Evolutionary conservation across 371 early-diverging fungal genomes (phyloP), one percentile per base, ranked within the genome.

Genomic region (Rhizomucor pusillus): DNA sequence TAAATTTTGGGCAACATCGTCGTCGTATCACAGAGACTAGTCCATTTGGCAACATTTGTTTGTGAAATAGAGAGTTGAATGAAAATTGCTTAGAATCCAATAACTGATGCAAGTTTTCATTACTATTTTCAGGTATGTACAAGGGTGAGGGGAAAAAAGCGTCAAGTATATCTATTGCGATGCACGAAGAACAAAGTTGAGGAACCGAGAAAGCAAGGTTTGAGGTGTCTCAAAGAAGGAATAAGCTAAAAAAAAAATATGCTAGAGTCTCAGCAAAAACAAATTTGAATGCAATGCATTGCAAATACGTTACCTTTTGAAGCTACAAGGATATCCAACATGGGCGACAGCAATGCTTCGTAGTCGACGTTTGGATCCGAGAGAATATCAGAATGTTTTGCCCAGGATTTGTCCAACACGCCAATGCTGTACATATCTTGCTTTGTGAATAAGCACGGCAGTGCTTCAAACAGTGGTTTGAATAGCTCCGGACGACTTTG

Each of bases 211-310:
- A 18, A 75, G 54, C 53, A 61, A 65, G n/a, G 75, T 69, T 33
- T 69, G 66, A 16, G 75, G 75, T 39, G 71, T 65, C 49, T 75
- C 75, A 49, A 75, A 75, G 48, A 75, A 75, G 10, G 75, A 75
- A 48, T 75, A 75, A 11, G 65, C 71, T 75, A 62, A 14, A 29
- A 29, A 29, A n/a, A n/a, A n/a, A n/a, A n/a, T n/a, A n/a, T n/a
- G n/a, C n/a, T n/a, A n/a, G n/a, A n/a, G n/a, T n/a, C n/a, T n/a
- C n/a, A n/a, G n/a, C n/a, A n/a, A n/a, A n/a, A n/a, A n/a, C n/a
- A n/a, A n/a, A n/a, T n/a, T n/a, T n/a, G n/a, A n/a, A n/a, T n/a
- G n/a, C n/a, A n/a, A n/a, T n/a, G n/a, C 29, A 36, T 39, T 43
- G 24, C 16, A 43, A 25, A 20, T 12, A 13, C 13, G 24, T 62